Conservation (phyloP, 2,329 filamentous ascomycete genomes). For the Penicillium vulpinum region DNA sequence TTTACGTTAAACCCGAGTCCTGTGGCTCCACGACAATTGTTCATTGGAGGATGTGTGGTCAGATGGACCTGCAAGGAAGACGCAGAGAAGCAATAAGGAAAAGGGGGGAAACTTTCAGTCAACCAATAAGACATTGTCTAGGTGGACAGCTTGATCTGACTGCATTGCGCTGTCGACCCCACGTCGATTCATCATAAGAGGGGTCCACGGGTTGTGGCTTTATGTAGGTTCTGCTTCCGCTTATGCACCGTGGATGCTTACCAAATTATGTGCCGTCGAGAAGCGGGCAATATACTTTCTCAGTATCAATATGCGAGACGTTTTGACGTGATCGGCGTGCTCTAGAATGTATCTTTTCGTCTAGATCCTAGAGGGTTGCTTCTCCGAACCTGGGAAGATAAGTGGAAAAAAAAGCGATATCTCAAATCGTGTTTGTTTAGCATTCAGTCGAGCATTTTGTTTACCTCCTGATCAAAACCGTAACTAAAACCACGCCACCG, state of each 20-base stretch:
- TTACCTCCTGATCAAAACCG: not conserved
- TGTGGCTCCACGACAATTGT: not conserved
- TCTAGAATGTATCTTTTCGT: not conserved
- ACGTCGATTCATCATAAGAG: not conserved
- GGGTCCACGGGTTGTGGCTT: not conserved
- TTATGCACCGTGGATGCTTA: not conserved
- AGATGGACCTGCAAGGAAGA: conserved; percentile 4
- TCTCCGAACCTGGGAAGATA: not conserved
- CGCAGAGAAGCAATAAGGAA: conserved; percentile 4
- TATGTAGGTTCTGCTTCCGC: not conserved
- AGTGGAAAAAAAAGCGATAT: too few relatives aligned
- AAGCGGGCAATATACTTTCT: not conserved
- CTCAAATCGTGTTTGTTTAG: not conserved
- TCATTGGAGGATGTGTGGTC: not conserved
- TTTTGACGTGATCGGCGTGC: not conserved
- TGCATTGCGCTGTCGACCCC: not conserved
- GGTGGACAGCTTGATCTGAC: not conserved
- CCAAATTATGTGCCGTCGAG: not conserved
- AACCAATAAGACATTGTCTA: not conserved
- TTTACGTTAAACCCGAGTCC: too few relatives aligned
- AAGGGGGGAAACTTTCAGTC: not conserved
- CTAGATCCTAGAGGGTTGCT: not conserved
- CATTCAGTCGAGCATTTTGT: not conserved
- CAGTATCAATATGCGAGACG: not conserved
- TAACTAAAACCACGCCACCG: not conserved